Evolutionary conservation across 192 early-diverging fungal genomes (phyloP).

Genomic region (Coemansia sp.): DNA sequence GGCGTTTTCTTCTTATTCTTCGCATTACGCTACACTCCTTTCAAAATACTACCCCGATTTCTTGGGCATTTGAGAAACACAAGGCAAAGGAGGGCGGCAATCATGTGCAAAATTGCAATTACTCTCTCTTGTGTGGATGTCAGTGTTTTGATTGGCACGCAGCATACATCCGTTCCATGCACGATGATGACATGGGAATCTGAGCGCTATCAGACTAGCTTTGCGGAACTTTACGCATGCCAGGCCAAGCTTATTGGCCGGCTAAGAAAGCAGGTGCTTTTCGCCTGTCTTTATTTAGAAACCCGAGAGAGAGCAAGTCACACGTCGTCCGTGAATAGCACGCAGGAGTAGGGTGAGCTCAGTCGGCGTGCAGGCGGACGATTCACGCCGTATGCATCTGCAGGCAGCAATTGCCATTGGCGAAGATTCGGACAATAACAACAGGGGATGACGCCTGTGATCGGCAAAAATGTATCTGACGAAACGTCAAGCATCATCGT

Average conservation of each 20-base stretch:
- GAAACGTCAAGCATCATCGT: no score
- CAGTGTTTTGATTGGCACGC: not conserved
- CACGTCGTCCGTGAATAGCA: not conserved
- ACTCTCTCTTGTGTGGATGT: not conserved
- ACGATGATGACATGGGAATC: slow-evolving; percentile 5
- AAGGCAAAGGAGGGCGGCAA: not conserved
- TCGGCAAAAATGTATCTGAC: no score
- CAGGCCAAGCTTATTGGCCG: not conserved
- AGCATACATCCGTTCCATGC: not conserved
- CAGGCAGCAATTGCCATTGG: no score
- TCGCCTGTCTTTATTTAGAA: not conserved
- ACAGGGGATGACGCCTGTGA: no score
- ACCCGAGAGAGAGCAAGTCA: not conserved
- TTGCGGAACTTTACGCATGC: not conserved
- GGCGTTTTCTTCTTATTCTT: no score
- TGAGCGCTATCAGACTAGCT: not conserved
- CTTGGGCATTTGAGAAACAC: not conserved
- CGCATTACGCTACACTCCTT: no score
- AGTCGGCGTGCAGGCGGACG: no score
- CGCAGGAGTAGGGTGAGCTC: no score
- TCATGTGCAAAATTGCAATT: not conserved
- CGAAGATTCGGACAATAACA: no score
- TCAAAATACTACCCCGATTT: no score
- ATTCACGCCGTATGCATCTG: no score
- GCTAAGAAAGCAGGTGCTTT: not conserved